Percentiles rank a stretch among this genome's conserved stretches.
Conservation (phyloP, 2,329 filamentous ascomycete species). For the Fonsecaea erecta region DNA sequence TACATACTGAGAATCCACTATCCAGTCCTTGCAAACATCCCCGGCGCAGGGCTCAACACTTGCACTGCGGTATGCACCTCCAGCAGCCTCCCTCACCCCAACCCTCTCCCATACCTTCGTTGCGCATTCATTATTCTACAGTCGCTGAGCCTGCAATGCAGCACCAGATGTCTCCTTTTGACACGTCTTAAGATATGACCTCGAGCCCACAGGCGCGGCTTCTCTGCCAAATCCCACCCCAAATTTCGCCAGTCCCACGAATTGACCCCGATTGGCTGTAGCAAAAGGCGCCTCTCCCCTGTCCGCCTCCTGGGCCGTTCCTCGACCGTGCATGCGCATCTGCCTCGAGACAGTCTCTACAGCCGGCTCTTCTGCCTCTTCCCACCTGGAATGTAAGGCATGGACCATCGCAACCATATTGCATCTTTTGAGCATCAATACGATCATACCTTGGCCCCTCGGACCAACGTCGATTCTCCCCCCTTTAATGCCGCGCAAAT, state of each 20-base stretch:
- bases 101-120: not conserved
- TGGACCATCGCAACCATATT: constrained; percentile 25
- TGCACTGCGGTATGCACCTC: not conserved
- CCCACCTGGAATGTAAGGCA: constrained; percentile 26
- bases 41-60: not conserved
- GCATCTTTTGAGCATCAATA: constrained; percentile 21
- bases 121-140: not conserved
- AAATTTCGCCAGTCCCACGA: constrained; percentile 22
- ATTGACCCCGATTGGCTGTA: constrained; percentile 20
- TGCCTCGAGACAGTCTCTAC: constrained; percentile 7
- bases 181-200: not conserved
- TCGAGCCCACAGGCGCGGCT: not conserved
- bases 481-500: constrained; percentile 7
- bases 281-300: constrained; percentile 8
- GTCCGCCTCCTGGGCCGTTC: constrained; percentile 14
- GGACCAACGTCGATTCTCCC: constrained; percentile 4
- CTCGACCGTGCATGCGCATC: constrained; percentile 17
- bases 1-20: not conserved
- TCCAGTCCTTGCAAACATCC: not conserved
- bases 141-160: constrained; percentile 1
- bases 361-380: constrained; percentile 1
- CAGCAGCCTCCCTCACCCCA: not conserved
- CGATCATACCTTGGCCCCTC: constrained; percentile 6
- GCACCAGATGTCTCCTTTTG: not conserved
- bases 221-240: constrained; percentile 2